Evolutionary conservation across 2,329 filamentous ascomycete species (phyloP).

Genomic region (Penicillium sp.): DNA sequence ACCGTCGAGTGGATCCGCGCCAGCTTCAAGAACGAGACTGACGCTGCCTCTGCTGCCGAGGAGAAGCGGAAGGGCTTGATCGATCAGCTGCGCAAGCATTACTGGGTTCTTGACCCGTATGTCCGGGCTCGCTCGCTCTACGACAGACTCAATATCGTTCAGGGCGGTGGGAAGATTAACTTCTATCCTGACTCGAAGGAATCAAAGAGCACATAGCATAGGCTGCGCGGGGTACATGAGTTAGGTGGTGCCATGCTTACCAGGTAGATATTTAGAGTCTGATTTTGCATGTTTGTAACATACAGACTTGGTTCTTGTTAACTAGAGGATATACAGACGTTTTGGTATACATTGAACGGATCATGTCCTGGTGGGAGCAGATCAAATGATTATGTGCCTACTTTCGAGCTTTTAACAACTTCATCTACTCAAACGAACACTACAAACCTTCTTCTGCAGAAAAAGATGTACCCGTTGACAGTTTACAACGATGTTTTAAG

Average conservation of each 20-base stretch:
- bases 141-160: conserved; percentile 73
- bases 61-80: conserved; percentile 61
- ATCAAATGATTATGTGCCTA: neutral
- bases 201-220: conserved; percentile 5
- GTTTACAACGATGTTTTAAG: neutral
- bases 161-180: conserved; percentile 63
- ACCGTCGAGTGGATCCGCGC: conserved; percentile 72
- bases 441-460: neutral
- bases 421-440: neutral
- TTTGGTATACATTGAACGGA: neutral
- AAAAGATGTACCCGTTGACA: neutral
- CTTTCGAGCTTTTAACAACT: neutral
- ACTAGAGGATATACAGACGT: conserved; percentile 10
- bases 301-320: conserved; percentile 6
- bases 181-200: conserved; percentile 59
- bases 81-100: conserved; percentile 65
- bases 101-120: conserved; percentile 89
- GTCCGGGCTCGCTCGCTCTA: conserved; percentile 79
- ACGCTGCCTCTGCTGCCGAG: conserved; percentile 51
- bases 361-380: neutral
- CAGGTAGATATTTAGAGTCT: neutral
- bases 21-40: conserved; percentile 43
- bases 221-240: neutral
- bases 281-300: conserved; percentile 9
- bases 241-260: neutral